Conservation (phyloP, 148 eudicot genomes). For the Rhododendron mucronatum region DNA sequence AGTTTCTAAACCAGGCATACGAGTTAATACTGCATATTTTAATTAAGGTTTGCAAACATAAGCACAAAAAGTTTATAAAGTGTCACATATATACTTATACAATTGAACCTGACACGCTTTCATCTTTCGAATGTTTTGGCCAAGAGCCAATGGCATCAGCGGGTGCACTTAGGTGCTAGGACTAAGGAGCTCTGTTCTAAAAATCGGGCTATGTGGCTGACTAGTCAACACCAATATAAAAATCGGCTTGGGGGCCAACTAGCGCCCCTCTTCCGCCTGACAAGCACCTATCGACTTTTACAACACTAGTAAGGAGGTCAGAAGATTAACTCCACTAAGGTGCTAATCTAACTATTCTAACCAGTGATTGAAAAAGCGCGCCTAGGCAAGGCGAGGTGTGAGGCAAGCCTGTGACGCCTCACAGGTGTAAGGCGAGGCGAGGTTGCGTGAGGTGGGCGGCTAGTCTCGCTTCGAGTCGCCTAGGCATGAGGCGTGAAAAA, state of each 20-base stretch:
- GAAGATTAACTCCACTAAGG: neutral
- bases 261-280: neutral
- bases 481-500: no score
- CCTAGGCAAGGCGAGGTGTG: no score
- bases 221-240: neutral
- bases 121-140: neutral
- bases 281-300: neutral
- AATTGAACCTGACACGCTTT: neutral
- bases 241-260: no score
- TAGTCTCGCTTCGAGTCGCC: no score
- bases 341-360: neutral
- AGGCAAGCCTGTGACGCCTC: no score
- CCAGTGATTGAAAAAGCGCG: no score
- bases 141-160: no score
- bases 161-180: no score
- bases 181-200: no score
- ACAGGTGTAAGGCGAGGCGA: no score
- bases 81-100: neutral
- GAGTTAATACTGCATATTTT: neutral
- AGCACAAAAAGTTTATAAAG: neutral
- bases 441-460: no score
- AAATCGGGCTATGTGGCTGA: neutral
- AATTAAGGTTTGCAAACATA: neutral
- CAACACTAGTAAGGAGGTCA: neutral
- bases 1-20: neutral